These are phyloP conservation scores for Clavispora phyllophila DNA, from an alignment of 805 yeast genomes.

Conservation along the genomic window DNA sequence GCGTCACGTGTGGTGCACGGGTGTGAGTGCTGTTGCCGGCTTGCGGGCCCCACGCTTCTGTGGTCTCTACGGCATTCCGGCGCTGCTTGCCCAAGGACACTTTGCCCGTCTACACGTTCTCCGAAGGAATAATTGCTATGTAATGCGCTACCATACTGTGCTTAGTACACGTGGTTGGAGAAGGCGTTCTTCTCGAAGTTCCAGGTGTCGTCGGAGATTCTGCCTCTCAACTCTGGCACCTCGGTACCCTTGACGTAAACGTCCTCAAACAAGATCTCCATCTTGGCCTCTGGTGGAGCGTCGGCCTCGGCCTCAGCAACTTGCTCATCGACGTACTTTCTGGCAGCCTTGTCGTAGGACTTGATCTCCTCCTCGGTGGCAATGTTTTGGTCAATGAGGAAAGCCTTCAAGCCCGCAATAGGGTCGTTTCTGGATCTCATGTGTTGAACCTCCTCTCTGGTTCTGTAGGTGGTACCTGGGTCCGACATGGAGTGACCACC, in stretches of 20 bases:
- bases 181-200: conserved; percentile 52
- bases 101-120: neutral
- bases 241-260: conserved; percentile 94
- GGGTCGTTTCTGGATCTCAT: conserved; percentile 99
- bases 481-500: conserved; percentile 99
- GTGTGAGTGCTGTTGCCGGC: no score
- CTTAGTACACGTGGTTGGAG: conserved; percentile 44
- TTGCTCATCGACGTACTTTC: conserved; percentile 93
- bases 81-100: no score
- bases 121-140: neutral
- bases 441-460: conserved; percentile 99
- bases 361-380: conserved; percentile 95
- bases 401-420: conserved; percentile 90
- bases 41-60: no score
- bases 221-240: conserved; percentile 89
- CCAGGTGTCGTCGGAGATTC: conserved; percentile 95
- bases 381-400: conserved; percentile 72
- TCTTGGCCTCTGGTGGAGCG: conserved; percentile 92
- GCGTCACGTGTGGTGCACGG: neutral
- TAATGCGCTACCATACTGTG: neutral
- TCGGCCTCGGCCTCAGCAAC: conserved; percentile 89
- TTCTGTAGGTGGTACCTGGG: conserved; percentile 99
- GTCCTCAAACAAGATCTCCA: conserved; percentile 93
- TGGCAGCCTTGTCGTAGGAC: conserved; percentile 91
- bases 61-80: no score